A percentile compares a stretch with the other conserved stretches of the same genome.
These are phyloP conservation scores for Cephaloascus fragrans DNA, from an alignment of 805 yeast genomes.

Conservation along the genomic window DNA sequence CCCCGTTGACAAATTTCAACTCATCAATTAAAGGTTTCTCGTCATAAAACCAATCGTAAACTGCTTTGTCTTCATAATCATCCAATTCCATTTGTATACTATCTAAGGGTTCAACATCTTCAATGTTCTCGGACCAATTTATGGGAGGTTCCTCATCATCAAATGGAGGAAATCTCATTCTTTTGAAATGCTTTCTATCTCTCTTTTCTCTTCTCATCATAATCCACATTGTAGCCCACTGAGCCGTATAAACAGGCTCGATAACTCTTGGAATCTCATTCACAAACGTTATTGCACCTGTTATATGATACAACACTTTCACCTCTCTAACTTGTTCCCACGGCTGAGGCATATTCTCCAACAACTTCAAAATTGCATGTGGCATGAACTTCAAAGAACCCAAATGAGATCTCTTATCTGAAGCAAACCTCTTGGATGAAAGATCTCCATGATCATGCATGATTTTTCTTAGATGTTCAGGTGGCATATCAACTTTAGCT, in stretches of 20 bases:
- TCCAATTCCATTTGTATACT: constrained; percentile 61
- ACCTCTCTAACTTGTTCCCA: constrained; percentile 91
- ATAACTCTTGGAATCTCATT: constrained; percentile 87
- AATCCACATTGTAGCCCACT: constrained; percentile 92
- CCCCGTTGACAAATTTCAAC: constrained; percentile 51
- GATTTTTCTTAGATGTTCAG: constrained; percentile 83
- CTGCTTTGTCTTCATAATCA: constrained; percentile 47
- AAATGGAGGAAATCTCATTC: constrained; percentile 92
- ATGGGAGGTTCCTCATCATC: constrained; percentile 97
- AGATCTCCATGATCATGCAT: constrained; percentile 79
- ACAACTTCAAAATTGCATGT: constrained; percentile 78
- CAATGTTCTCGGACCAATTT: constrained; percentile 71
- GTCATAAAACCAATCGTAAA: constrained; percentile 76
- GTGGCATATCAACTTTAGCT: constrained; percentile 77
- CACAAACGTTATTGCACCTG: constrained; percentile 94
- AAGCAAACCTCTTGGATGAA: constrained; percentile 65
- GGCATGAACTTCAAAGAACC: constrained; percentile 95
- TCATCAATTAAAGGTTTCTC: constrained; percentile 62
- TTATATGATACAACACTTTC: constrained; percentile 75
- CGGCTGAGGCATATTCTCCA: constrained; percentile 98
- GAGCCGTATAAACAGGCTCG: constrained; percentile 85
- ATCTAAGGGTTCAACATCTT: constrained; percentile 64
- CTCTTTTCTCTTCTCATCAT: constrained; percentile 92
- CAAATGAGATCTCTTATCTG: constrained; percentile 78
- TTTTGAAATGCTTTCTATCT: constrained; percentile 79